Evolutionary conservation across 108 stramenopile genomes (phyloP).

Genomic region (Pseudonitzschia multistriata): DNA sequence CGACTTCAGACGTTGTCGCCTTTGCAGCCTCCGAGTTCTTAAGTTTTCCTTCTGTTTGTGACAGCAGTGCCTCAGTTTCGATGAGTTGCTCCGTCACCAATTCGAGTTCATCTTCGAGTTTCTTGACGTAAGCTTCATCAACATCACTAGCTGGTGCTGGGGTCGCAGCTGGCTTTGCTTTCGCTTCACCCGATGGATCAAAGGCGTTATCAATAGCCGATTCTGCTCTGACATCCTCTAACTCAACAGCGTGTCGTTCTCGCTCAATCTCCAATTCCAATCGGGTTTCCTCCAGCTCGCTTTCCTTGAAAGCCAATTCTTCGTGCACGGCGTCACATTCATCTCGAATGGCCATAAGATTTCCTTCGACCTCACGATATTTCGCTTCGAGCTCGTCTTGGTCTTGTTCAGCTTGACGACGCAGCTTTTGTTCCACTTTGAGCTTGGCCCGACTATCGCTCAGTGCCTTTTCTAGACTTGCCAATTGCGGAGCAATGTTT

Average conservation of each 20-base stretch:
- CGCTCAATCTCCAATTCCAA: conserved; percentile 75
- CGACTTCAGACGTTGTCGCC: conserved; percentile 30
- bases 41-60: conserved; percentile 58
- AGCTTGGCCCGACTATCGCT: conserved; percentile 58
- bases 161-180: conserved; percentile 23
- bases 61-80: conserved; percentile 75
- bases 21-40: conserved; percentile 52
- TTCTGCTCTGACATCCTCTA: conserved; percentile 59
- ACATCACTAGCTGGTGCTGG: conserved; percentile 10
- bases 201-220: conserved; percentile 9
- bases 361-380: conserved; percentile 67
- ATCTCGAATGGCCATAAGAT: conserved; percentile 57
- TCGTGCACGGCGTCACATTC: conserved; percentile 81
- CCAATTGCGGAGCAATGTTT: conserved; percentile 80
- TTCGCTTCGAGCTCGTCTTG: conserved; percentile 78
- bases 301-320: conserved; percentile 81
- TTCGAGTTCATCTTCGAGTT: conserved; percentile 87
- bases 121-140: conserved; percentile 77
- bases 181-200: conserved; percentile 14
- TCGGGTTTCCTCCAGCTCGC: conserved; percentile 75
- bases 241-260: conserved; percentile 63
- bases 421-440: conserved; percentile 60
- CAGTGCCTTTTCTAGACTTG: conserved; percentile 68
- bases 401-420: conserved; percentile 71
- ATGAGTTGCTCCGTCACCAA: conserved; percentile 86